Evolutionary conservation across 441 rosid species (phyloP).

Genomic region (Erodium texanum): DNA sequence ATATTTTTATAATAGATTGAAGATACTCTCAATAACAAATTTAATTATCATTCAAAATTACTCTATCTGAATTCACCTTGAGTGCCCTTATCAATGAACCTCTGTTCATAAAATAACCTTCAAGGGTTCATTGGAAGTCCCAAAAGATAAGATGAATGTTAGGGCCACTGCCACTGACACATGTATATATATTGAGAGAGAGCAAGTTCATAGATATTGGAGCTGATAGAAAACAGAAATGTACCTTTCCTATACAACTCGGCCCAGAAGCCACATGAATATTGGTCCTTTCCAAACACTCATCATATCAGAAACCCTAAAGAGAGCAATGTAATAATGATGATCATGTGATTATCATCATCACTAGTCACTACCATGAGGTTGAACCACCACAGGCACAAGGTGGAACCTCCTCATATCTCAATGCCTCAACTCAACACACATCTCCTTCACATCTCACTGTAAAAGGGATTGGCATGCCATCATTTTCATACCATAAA

Average conservation of each 20-base stretch:
- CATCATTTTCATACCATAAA: not conserved
- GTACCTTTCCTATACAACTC: not conserved
- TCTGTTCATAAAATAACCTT: too few species aligned
- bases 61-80: too few species aligned
- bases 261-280: not conserved
- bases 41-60: too few species aligned
- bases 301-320: slow-evolving; percentile 2
- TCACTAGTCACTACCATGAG: not conserved
- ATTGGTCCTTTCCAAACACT: slow-evolving; percentile 5
- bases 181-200: not conserved
- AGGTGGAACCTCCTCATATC: too few species aligned
- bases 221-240: not conserved
- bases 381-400: not conserved
- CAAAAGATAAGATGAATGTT: too few species aligned
- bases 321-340: not conserved
- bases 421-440: too few species aligned
- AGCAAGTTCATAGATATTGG: not conserved
- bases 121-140: too few species aligned
- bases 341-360: slow-evolving; percentile 8
- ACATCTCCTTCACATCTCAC: not conserved
- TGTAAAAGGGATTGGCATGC: not conserved
- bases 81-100: too few species aligned
- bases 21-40: too few species aligned
- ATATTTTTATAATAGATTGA: too few species aligned
- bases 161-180: too few species aligned